These are phyloP conservation scores for Lactarius akahatsu DNA, from an alignment of 768 basidiomycete species.

Conservation along the genomic window DNA sequence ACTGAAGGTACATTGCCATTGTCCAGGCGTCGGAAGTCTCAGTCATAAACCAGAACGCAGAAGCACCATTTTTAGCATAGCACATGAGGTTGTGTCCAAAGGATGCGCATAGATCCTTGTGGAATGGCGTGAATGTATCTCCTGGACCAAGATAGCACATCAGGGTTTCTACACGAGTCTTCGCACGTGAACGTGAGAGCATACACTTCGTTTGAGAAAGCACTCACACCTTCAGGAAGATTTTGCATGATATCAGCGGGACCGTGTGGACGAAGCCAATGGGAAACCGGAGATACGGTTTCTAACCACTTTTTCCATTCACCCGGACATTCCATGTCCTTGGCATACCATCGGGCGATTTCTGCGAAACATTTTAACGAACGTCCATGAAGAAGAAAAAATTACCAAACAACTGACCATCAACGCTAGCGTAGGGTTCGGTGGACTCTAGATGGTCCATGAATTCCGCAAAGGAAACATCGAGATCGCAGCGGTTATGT, in stretches of 20 bases:
- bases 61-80: constrained; percentile 67
- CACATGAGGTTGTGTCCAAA: constrained; percentile 88
- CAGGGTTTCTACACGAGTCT: constrained; percentile 59
- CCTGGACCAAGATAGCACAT: constrained; percentile 86
- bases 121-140: constrained; percentile 81
- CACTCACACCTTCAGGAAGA: constrained; percentile 52
- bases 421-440: constrained; percentile 2
- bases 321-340: constrained; percentile 69
- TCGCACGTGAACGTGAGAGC: constrained; percentile 1
- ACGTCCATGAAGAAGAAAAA: neutral
- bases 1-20: constrained; percentile 58
- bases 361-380: constrained; percentile 41
- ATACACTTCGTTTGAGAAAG: constrained; percentile 16
- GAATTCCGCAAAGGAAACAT: constrained; percentile 53
- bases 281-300: constrained; percentile 48
- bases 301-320: constrained; percentile 66
- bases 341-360: constrained; percentile 66
- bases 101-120: constrained; percentile 83
- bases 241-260: constrained; percentile 57
- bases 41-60: constrained; percentile 89
- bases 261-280: constrained; percentile 50
- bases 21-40: constrained; percentile 52
- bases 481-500: constrained; percentile 52
- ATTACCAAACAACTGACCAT: constrained; percentile 17
- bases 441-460: constrained; percentile 34